Conservation (phyloP, 345 rosid species). For the Hibiscus tridactylites region DNA sequence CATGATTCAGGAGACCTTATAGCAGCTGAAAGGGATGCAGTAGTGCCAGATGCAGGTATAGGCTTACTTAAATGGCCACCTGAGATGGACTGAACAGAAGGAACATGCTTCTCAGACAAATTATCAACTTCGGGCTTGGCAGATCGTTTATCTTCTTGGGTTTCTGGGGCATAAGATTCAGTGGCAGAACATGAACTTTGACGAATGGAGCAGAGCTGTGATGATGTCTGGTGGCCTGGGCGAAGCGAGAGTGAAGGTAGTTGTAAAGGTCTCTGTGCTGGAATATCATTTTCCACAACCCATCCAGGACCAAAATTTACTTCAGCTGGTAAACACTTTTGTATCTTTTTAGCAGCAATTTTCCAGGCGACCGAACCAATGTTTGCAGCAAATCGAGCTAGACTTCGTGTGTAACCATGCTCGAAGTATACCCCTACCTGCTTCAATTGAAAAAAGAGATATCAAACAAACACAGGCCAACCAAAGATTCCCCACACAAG, state of each 20-base stretch:
- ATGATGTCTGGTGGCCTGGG: slow-evolving; percentile 11
- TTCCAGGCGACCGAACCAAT: slow-evolving; percentile 68
- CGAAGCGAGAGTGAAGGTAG: slow-evolving; percentile 6
- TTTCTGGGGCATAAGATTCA: not conserved
- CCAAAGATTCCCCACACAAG: not conserved
- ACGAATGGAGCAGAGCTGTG: slow-evolving; percentile 12
- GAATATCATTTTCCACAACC: slow-evolving; percentile 64
- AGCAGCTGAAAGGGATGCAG: slow-evolving; percentile 12
- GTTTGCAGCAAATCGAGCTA: slow-evolving; percentile 70
- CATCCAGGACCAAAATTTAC: slow-evolving; percentile 74
- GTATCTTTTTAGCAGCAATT: slow-evolving; percentile 49
- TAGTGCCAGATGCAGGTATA: slow-evolving; percentile 9
- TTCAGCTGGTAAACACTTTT: slow-evolving; percentile 48
- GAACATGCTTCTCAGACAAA: slow-evolving; percentile 16
- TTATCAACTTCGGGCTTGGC: slow-evolving; percentile 14
- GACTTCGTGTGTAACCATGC: slow-evolving; percentile 69
- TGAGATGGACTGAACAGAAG: slow-evolving; percentile 9
- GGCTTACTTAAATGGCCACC: slow-evolving; percentile 13
- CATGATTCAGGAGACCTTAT: slow-evolving; percentile 19
- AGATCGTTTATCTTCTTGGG: slow-evolving; percentile 14
- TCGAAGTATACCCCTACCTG: slow-evolving; percentile 82
- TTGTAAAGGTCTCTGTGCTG: slow-evolving; percentile 24
- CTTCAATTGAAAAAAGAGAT: slow-evolving; percentile 14
- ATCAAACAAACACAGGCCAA: not conserved
- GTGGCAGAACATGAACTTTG: slow-evolving; percentile 20